Base-by-base conservation (phyloP, 2,329 filamentous ascomycete genomes). In the Dactylellina cionopaga region DNA sequence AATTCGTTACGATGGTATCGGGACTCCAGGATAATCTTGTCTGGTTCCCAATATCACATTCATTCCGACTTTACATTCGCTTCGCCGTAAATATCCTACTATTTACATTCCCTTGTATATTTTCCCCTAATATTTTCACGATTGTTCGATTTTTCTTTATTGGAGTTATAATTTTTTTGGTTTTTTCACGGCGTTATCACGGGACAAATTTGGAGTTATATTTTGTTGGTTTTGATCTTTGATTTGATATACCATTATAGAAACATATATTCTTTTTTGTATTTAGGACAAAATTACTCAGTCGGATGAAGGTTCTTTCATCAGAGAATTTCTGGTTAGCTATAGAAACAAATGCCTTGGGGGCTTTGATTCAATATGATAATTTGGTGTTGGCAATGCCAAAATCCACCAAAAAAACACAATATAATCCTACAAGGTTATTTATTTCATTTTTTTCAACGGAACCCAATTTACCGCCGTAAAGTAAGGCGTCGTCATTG, bases 51-150 rank as follows among this genome's bases (percentile, higher is more conserved):
- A n/a, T n/a, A n/a, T n/a, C n/a, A n/a, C n/a, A n/a, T n/a, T n/a
- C n/a, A n/a, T n/a, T n/a, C n/a, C n/a, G n/a, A n/a, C n/a, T n/a
- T n/a, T n/a, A 46, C 52, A 51, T 33, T 44, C 44, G 31, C 44
- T 59, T 37, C 39, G 19, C 41, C 52, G 46, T 58, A 59, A 59
- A 59, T 68, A 59, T 13, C 11, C 52, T 25, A 33, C 44, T 11
- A 10, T 47, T 68, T 68, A 60, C 63, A 35, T 59, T 68, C 54
- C 35, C 37, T 60, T 58, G 63, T 68, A 68, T 56, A 71, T 17
- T 60, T 56, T 29, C 17, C 3, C 24, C 15, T 25, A n/a, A n/a
- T n/a, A n/a, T 52, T n/a, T 35, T 46, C 58, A 58, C 41, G 11
- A 56, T 13, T 25, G 31, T 27, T 46, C 13, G 51, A 31, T 39